Base-by-base conservation (phyloP, 2,329 filamentous ascomycete genomes). In the Epichloe elymi region DNA sequence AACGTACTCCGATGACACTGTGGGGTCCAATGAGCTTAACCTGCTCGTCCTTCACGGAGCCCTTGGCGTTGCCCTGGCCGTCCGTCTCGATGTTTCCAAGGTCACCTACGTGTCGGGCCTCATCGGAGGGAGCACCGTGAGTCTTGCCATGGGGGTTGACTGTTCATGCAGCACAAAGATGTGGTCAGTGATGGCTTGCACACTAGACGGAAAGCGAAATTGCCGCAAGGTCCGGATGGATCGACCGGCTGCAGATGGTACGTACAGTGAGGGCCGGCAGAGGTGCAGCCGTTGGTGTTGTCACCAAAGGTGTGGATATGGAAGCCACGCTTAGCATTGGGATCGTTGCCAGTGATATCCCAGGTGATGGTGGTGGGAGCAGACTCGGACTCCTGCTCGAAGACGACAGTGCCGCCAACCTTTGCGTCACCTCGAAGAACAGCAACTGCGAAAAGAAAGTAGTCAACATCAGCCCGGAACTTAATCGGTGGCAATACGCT, bases 221-320 rank as follows among this genome's bases (percentile, higher is more conserved):
- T 41, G 4, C n/a, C n/a, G 14, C 23, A 26, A 17, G 33, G 33
- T 43, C 17, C 36, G 36, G 35, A 12, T 42, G n/a, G 38, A 41
- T 58, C 49, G 62, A 57, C 46, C n/a, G 26, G n/a, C 41, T 19
- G 35, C 26, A 39, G 23, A 26, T 39, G 2, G 37, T 15, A 74
- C 87, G 69, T 76, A 95, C 89, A 98, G 79, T 98, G 93, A 72
- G 93, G 91, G 50, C 93, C 93, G 60, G 93, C 93, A 60, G 87
- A 95, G 60, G 91, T 97, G 86, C 93, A 98, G 71, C 93, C 93
- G 75, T 98, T 98, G 79, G 93, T 97, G 82, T 97, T 97, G 81
- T 97, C 93, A 70, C 93, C 93, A 67, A 95, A 98, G 71, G 93
- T 88, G 79, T 98, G 93, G 67, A 98, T 84, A 80, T 98, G 93